Evolutionary conservation across 176 grass and related monocot genomes (phyloP).

Genomic region (Bolboschoenus planiculmis): DNA sequence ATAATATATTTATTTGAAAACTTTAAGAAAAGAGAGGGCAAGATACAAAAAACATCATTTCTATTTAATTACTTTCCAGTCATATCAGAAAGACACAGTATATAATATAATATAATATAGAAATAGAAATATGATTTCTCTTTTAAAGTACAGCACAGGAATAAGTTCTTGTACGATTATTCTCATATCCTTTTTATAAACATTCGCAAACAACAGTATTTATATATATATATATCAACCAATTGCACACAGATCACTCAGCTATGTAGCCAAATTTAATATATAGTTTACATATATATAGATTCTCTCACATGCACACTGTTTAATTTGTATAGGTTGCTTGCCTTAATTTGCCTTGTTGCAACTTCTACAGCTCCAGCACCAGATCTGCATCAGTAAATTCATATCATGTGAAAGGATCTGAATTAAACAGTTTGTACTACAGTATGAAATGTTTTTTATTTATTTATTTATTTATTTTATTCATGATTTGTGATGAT

Average conservation of each 20-base stretch:
- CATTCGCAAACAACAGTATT: constrained; percentile 6
- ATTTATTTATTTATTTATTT: neutral
- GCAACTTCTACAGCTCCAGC: constrained; percentile 65
- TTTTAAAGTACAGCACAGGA: constrained; percentile 2
- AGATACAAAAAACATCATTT: neutral
- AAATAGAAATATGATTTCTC: neutral
- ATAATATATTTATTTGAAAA: neutral
- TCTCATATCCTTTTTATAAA: constrained; percentile 4
- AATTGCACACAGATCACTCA: constrained; percentile 34
- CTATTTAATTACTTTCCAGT: neutral
- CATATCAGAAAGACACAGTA: neutral
- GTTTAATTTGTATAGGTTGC: neutral
- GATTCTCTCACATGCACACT: constrained; percentile 20
- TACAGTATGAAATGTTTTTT: neutral
- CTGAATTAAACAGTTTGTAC: neutral
- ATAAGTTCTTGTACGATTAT: constrained; percentile 3
- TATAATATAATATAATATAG: too few relatives aligned
- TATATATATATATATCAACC: constrained; percentile 5
- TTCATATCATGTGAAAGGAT: neutral
- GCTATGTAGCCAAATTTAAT: constrained; percentile 20
- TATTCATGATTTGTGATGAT: neutral
- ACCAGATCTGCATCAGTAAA: constrained; percentile 66
- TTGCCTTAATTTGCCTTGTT: constrained; percentile 7
- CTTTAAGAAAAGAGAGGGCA: neutral
- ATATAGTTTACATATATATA: constrained; percentile 23